Evolutionary conservation across 2,329 filamentous ascomycete species (phyloP), one percentile per base, ranked within the genome.

Genomic region (Xylaria sp.): DNA sequence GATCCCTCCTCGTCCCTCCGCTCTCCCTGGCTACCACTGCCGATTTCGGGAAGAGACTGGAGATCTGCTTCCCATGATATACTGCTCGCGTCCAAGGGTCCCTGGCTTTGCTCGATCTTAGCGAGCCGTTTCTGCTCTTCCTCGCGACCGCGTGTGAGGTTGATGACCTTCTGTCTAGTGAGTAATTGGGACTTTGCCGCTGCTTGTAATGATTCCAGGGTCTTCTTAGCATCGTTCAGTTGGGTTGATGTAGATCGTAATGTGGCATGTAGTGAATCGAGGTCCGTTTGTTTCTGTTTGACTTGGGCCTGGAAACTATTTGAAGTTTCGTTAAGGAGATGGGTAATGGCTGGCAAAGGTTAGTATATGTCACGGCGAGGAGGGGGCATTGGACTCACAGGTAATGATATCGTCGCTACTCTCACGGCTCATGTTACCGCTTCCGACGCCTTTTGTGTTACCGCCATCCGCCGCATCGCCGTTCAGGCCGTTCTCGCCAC

Each of bases 181-280:
- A 93, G 79, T 82, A 89, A 82, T 86, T 87, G 88, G 82, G 80
- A 89, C 82, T 80, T 90, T 28, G 89, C 84, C 43, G 88, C 89
- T 5, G 86, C 84, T 67, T 91, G 90, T 12, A 97, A 82, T 9
- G 87, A 85, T 67, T 97, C 92, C 3, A 97, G 82, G 25, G 86
- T 87, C 64, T 90, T 90, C 63, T 93, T 89, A 63, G 94, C 91
- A 63, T 94, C 91, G 72, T 91, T 90, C 36, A 97, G 87, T 69
- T 92, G 89, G 23, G 90, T 87, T 1, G 94, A 96, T 1, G 93
- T 90, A 65, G 93, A 91, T 57, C 93, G 91, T 60, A 99, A 90
- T 30, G 91, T 90, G 48, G 88, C 84, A 79, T 97, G 95, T 41
- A 97, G 89, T 18, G 89, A 86, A 76, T 97, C 94, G 62, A 98